Evolutionary conservation across 345 rosid species (phyloP).

Genomic region (Acer saccharum): DNA sequence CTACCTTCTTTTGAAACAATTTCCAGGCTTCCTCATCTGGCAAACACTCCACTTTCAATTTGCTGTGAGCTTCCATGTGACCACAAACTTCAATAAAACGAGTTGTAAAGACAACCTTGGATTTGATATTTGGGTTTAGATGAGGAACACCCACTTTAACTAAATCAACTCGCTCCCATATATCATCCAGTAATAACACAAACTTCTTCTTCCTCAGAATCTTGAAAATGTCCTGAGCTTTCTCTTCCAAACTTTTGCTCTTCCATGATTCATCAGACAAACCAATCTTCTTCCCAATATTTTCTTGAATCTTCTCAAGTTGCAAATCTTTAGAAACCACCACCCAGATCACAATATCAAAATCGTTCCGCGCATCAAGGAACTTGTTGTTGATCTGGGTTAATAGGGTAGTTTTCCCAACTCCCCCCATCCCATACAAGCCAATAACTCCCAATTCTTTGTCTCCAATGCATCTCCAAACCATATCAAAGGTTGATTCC

Average conservation of each 20-base stretch:
- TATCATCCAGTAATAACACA: constrained; percentile 8
- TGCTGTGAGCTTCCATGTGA: constrained; percentile 4
- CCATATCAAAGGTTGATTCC: background rate
- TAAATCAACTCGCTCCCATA: constrained; percentile 14
- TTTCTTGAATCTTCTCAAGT: constrained; percentile 11
- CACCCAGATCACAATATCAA: constrained; percentile 17
- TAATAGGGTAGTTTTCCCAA: constrained; percentile 21
- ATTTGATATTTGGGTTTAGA: background rate
- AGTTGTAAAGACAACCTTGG: constrained; percentile 12
- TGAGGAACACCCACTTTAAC: constrained; percentile 14
- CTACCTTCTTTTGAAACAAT: constrained; percentile 8
- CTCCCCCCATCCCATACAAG: constrained; percentile 23
- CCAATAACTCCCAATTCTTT: background rate
- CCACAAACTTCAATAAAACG: constrained; percentile 16
- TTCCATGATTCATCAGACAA: constrained; percentile 9
- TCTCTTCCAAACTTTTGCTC: background rate
- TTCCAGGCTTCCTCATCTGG: constrained; percentile 9
- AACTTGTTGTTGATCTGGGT: constrained; percentile 17
- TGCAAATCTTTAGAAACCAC: constrained; percentile 6
- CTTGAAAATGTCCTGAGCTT: constrained; percentile 5
- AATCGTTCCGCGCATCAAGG: background rate
- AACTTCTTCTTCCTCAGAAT: constrained; percentile 8
- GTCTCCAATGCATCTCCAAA: constrained; percentile 14
- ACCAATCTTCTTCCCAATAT: background rate
- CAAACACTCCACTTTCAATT: constrained; percentile 15